Base-by-base conservation (phyloP, 768 basidiomycete species). In the Phylloporus rhodoxanthus region DNA sequence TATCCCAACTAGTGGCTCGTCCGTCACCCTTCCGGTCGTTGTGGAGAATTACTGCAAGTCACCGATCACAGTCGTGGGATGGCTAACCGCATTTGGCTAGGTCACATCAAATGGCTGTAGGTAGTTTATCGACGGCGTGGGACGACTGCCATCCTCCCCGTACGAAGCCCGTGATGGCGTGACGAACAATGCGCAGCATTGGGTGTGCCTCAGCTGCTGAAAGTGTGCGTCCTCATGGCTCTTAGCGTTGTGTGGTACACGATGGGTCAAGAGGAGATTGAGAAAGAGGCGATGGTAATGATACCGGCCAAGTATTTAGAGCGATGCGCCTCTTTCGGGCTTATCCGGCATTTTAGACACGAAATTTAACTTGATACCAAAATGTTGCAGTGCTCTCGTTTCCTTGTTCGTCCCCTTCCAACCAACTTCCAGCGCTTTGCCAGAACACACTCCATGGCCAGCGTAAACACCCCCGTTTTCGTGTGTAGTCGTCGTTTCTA, bases 41-140 rank as follows among this genome's bases (percentile, higher is more conserved):
- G 90, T 91, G 1, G 89, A 98, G 91, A 87, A 67, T 91, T 55
- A 90, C 65, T 91, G 83, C 85, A 60, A 47, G 84, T 72, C 59
- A 33, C 28, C 13, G 40, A 43, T 30, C 28, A 28, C 23, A 38
- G 15, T 49, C 40, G 19, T 21, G 36, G 15, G 32, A 39, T 20
- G 4, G 9, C 29, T 50, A 2, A 28, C 41, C 25, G 14, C 25
- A 39, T 23, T 48, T 29, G 10, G 28, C 28, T 11, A 29, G 28
- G 28, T 11, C 28, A 29, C 10, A 29, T 29, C 10, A 9, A 29
- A 10, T n/a, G n/a, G n/a, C n/a, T n/a, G n/a, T n/a, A n/a, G n/a
- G n/a, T n/a, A n/a, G n/a, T n/a, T n/a, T n/a, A n/a, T n/a, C n/a
- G n/a, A n/a, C n/a, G n/a, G n/a, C 23, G 23, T 23, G 23, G 5